phyloP scores from a whole-genome alignment of 139 green algal genomes.

The Chlorella sp. region DNA sequence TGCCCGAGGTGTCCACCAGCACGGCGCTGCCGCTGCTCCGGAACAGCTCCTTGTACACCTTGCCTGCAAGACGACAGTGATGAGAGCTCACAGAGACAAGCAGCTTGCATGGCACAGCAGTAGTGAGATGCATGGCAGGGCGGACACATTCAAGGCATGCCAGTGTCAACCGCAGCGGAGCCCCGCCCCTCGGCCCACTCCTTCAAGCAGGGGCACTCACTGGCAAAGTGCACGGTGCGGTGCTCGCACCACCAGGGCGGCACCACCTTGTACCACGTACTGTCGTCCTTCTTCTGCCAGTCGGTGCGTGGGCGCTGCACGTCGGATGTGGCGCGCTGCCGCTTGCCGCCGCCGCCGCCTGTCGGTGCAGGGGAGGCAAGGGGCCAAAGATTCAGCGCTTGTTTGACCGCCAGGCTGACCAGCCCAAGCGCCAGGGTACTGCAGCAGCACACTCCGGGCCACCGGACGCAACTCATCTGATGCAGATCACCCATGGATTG shows the following conservation, averaged over 20 bases:
- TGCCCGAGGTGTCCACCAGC: constrained; percentile 32
- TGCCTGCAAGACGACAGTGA: constrained; percentile 22
- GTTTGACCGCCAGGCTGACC: too few relatives aligned
- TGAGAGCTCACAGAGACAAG: not conserved
- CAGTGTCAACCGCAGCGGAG: too few relatives aligned
- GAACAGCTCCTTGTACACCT: constrained; percentile 54
- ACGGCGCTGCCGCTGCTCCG: not conserved
- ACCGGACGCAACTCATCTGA: too few relatives aligned
- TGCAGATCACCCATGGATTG: too few relatives aligned
- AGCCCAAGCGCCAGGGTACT: too few relatives aligned
- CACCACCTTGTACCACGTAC: constrained; percentile 51
- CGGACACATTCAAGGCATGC: not conserved
- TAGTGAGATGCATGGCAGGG: not conserved
- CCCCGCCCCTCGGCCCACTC: too few relatives aligned
- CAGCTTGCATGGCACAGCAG: not conserved
- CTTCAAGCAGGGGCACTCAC: constrained; percentile 15
- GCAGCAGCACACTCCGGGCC: too few relatives aligned
- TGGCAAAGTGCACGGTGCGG: constrained; percentile 55
- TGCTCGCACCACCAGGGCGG: constrained; percentile 58
- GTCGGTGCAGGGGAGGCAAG: too few relatives aligned
- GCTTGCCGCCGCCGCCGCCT: constrained; percentile 2
- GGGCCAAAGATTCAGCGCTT: too few relatives aligned
- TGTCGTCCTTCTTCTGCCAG: constrained; percentile 47
- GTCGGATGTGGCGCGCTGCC: not conserved
- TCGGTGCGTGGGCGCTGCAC: constrained; percentile 42